These are phyloP conservation scores for Hypericum androsaemum DNA, from an alignment of 345 rosid species.

Conservation along the genomic window DNA sequence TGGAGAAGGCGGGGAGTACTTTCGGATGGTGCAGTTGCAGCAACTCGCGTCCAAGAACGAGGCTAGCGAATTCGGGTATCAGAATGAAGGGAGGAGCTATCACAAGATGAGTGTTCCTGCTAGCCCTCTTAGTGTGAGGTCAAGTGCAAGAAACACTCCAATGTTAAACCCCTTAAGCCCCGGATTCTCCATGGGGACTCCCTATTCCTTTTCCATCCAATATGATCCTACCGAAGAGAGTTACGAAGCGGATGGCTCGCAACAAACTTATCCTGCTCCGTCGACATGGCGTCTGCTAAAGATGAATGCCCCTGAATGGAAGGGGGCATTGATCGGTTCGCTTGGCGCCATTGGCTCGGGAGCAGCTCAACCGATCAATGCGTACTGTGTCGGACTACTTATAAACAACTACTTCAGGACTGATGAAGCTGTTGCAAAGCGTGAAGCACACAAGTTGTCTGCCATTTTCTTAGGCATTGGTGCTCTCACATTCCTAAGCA, in stretches of 20 bases:
- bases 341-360: slow-evolving; percentile 55
- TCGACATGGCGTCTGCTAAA: slow-evolving; percentile 52
- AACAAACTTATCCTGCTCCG: slow-evolving; percentile 31
- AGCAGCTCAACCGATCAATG: slow-evolving; percentile 59
- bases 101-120: slow-evolving; percentile 21
- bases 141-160: slow-evolving; percentile 37
- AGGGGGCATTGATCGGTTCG: slow-evolving; percentile 39
- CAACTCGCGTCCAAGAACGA: slow-evolving; percentile 26
- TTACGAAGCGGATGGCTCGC: slow-evolving; percentile 15
- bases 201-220: slow-evolving; percentile 38
- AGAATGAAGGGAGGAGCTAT: slow-evolving; percentile 19
- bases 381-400: slow-evolving; percentile 53
- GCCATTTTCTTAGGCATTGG: slow-evolving; percentile 40
- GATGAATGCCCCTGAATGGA: slow-evolving; percentile 48
- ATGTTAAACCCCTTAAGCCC: slow-evolving; percentile 44
- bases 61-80: slow-evolving; percentile 9
- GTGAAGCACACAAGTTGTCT: slow-evolving; percentile 35
- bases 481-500: slow-evolving; percentile 37
- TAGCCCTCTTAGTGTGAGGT: slow-evolving; percentile 37
- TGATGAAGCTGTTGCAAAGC: slow-evolving; percentile 32
- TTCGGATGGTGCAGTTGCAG: slow-evolving; percentile 40
- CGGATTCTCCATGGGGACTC: slow-evolving; percentile 46
- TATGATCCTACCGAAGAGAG: slow-evolving; percentile 34
- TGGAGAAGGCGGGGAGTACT: slow-evolving; percentile 39
- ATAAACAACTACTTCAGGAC: slow-evolving; percentile 39